phyloP scores from a whole-genome alignment of 2,329 filamentous ascomycete species.

The Emergomyces pasteurianus region DNA sequence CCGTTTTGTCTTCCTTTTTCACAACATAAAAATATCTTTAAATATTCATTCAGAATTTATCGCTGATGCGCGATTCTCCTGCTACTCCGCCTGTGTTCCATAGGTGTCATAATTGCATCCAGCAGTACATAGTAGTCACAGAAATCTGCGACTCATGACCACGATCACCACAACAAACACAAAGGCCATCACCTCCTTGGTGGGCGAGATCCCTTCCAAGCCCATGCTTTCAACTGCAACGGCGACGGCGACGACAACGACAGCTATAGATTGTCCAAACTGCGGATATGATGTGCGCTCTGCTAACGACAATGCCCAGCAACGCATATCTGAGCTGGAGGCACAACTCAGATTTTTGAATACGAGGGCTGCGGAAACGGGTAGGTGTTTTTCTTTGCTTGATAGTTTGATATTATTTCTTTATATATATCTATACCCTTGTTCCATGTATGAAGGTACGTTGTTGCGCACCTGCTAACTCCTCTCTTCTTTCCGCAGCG shows the following conservation, averaged over 20 bases:
- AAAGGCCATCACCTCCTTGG: background rate
- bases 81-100: background rate
- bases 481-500: slow-evolving; percentile 24
- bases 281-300: slow-evolving; percentile 26
- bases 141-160: background rate
- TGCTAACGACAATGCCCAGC: slow-evolving; percentile 23
- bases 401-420: background rate
- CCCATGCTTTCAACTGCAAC: background rate
- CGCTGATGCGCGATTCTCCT: background rate
- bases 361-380: slow-evolving; percentile 40
- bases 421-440: too few species aligned
- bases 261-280: slow-evolving; percentile 21
- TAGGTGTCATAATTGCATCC: background rate
- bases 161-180: background rate
- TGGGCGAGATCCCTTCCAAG: background rate
- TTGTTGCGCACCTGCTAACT: slow-evolving; percentile 1
- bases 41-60: too few species aligned
- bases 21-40: background rate
- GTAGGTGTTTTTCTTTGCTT: slow-evolving; percentile 24
- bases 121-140: too few species aligned
- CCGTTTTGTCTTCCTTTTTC: background rate
- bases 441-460: too few species aligned
- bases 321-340: slow-evolving; percentile 41
- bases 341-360: slow-evolving; percentile 42
- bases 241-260: background rate